Base-by-base conservation (phyloP, 768 basidiomycete species). In the Amanita inopinata region DNA sequence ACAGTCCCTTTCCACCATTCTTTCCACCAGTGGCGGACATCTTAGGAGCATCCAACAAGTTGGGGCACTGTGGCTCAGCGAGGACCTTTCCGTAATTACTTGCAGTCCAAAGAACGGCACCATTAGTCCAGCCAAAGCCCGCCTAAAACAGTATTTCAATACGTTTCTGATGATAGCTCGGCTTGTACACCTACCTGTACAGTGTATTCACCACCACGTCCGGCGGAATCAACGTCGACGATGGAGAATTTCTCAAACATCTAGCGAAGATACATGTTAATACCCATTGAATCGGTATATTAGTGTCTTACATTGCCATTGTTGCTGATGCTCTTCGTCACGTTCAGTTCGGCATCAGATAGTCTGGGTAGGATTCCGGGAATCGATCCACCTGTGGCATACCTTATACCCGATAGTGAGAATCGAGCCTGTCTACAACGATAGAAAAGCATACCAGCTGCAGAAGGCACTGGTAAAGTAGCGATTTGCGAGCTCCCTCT, bases 161-260 rank as follows among this genome's bases (percentile, higher is more conserved):
- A 40, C 33, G 8, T 27, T 4, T 19, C 25, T 25, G 23, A 34
- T 35, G 14, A 17, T 22, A 14, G 41, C 24, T 24, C 1, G 27
- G 33, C 31, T 14, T 1, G 9, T 25, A 53, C 50, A 45, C 63
- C 48, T 40, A 74, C 78, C 61, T 90, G 86, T 3, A 92, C 90
- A 2, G 78, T 83, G 52, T 96, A 94, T 66, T 92, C 89, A 18
- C 89, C 89, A 5, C 87, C 89, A 9, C 65, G 63, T 4, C 88
- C 89, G 2, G 83, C 80, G 2, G 79, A 81, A 59, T 87, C 81
- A 23, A 91, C 70, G 45, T 94, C 80, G 7, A 76, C 56, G 31
- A 71, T 74, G 2, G 86, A 89, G 63, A 91, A 91, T 60, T 91
- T 88, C 59, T 90, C 88, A 48, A 79, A 91, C 84, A 90, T 89